Evolutionary conservation across 2,329 filamentous ascomycete species (phyloP), one percentile per base, ranked within the genome.

Genomic region (Sclerotinia glacialis): DNA sequence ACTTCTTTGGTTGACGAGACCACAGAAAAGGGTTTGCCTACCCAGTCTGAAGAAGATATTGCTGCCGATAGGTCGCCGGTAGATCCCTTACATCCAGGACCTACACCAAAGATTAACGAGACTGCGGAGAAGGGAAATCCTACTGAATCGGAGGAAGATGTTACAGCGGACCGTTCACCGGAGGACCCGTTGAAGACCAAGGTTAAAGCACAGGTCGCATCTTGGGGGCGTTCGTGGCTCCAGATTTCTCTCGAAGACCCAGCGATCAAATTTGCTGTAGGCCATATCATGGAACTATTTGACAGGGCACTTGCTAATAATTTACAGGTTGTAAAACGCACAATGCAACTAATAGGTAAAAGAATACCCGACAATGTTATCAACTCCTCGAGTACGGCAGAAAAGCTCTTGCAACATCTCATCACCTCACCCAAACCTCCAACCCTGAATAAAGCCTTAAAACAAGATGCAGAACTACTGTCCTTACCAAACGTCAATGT

Each of bases 281-380:
- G 88, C 83, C 68, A 46, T 49, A 37, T 50, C 18, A 46, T 34
- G 5, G 31, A 8, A 14, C 16, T 21, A 7, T 23, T 3, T 16
- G 34, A 47, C 3, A 18, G 3, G 2, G 47, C 21, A 46, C 50
- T 31, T 63, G 65, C 68, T 72, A 66, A 72, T 42, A 55, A 26
- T 62, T 26, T 50, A 34, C 71, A 97, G 93, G 83, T 95, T 71
- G 80, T 88, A 74, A 96, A 97, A 80, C 89, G 92, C 67, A 80
- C 93, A 69, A 86, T 89, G 77, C 90, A 95, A 77, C 82, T 96
- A 68, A 93, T 89, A n/a, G 91, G 92, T 68, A 85, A 88, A 69
- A 85, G 86, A 67, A 82, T 97, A 71, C 82, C 90, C 21, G 94
- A 97, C 78, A 81, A 85, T 56, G 83, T 85, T 71, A 83, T 96